Evolutionary conservation across 2,329 filamentous ascomycete species (phyloP), one percentile per base, ranked within the genome.

Genomic region (Botrytis hyacinthi): DNA sequence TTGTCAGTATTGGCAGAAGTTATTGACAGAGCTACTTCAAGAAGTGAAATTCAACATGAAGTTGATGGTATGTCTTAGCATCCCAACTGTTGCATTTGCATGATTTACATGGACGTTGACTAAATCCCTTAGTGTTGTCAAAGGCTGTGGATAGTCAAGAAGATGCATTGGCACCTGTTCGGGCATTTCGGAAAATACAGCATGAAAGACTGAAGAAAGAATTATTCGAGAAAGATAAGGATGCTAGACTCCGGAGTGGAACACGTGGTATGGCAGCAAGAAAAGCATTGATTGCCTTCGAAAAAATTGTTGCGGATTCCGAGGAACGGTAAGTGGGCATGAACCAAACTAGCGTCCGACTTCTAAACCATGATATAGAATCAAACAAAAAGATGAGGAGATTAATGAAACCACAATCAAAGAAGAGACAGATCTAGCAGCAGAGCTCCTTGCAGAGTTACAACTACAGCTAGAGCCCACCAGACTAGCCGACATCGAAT

Each of bases 181-280:
- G 84, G 26, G 88, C 90, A 0, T 84, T 92, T 51, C 87, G 92
- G 32, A 84, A 84, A 69, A 82, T 95, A 40, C 87, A 87, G 40
- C 87, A 93, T 77, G 86, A 90, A 75, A 85, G 89, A 35, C 84
- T 92, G 54, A 86, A 88, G 76, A 86, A 87, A 77, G 86, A 88
- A 10, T 83, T 94, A 4, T 93, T 92, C 73, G 86, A 90, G 32
- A 87, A 90, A 0, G 90, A 93, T 78, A 93, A 94, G 76, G 90
- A 93, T 79, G 93, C 93, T 12, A 86, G 89, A 60, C 83, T 94
- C 59, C 86, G 93, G 70, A 95, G 93, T 78, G 93, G 94, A 48
- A 88, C 92, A 1, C 84, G 93, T 60, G 94, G 94, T 0, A 84
- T 92, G 80, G 87, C 91, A 74, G 93, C 93, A 0, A 86, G 93